Conservation (phyloP, 2,329 filamentous ascomycete genomes). For the Karstenula rhodostoma region DNA sequence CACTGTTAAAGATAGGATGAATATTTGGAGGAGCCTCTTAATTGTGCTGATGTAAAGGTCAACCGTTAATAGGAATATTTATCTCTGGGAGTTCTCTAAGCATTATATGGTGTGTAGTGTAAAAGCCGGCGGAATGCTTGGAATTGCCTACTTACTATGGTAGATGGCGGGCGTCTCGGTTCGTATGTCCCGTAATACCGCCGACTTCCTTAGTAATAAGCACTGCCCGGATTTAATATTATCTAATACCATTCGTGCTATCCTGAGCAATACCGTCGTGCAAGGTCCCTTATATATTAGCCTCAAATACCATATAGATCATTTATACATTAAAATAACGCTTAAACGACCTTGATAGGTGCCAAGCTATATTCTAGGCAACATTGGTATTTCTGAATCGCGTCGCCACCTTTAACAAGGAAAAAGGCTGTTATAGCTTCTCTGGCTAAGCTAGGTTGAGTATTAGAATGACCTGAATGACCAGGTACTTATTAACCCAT, state of each 20-base stretch:
- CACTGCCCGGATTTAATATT: neutral
- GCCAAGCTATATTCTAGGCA: no score
- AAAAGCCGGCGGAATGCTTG: neutral
- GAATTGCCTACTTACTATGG: neutral
- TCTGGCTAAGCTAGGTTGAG: no score
- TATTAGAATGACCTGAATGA: no score
- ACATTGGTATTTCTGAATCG: no score
- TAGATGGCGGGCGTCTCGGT: neutral
- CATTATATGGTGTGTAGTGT: neutral
- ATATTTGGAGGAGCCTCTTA: neutral
- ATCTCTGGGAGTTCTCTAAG: no score
- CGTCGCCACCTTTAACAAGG: no score
- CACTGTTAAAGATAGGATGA: conserved; percentile 6
- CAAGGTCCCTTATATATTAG: neutral
- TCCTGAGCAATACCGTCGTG: neutral
- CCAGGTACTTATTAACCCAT: no score
- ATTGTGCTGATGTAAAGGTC: neutral
- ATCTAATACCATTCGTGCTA: neutral
- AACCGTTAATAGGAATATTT: no score
- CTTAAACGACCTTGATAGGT: neutral
- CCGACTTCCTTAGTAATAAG: neutral
- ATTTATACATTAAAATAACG: neutral
- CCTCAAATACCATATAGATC: neutral
- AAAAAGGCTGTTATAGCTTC: no score
- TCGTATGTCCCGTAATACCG: neutral